Conservation (phyloP, 805 yeast genomes). For the Candida easanensis region DNA sequence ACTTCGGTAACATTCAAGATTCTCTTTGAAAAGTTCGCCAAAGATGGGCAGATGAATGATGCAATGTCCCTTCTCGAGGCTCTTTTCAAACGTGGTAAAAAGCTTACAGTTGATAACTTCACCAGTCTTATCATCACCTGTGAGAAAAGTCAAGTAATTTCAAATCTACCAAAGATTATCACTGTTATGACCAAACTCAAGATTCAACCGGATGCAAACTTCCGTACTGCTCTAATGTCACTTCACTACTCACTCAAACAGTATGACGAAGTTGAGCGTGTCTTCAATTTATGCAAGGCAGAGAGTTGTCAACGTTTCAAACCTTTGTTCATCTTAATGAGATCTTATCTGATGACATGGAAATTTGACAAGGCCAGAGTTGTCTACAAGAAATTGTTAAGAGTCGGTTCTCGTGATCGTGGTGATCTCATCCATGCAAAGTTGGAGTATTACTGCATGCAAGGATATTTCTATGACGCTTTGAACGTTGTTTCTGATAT, state of each 20-base stretch:
- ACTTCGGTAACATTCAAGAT: conserved; percentile 15
- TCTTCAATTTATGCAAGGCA: conserved; percentile 1
- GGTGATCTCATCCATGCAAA: conserved; percentile 6
- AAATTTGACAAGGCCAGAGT: conserved; percentile 12
- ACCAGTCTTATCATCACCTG: conserved; percentile 14
- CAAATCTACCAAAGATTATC: conserved; percentile 9
- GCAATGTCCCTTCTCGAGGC: conserved; percentile 19
- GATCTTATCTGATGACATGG: conserved; percentile 12
- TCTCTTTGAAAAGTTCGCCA: conserved; percentile 20
- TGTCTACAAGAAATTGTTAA: conserved; percentile 2
- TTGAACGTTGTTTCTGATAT: conserved; percentile 29
- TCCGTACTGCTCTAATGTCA: conserved; percentile 16
- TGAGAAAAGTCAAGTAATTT: conserved; percentile 12
- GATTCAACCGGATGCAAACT: conserved; percentile 13
- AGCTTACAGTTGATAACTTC: conserved; percentile 8
- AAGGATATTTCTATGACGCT: conserved; percentile 28
- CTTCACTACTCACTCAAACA: conserved; percentile 13
- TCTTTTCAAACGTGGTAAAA: conserved; percentile 7
- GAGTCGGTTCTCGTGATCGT: not conserved
- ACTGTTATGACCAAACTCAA: conserved; percentile 12
- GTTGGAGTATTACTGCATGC: conserved; percentile 11
- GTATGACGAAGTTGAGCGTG: conserved; percentile 11
- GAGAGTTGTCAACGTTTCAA: conserved; percentile 3
- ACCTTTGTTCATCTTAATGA: conserved; percentile 16
- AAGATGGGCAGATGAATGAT: conserved; percentile 19